Percentiles rank a stretch among this genome's conserved stretches.
These are phyloP conservation scores for Rozella allomycis DNA, from an alignment of 371 early-diverging fungal genomes.

Conservation along the genomic window DNA sequence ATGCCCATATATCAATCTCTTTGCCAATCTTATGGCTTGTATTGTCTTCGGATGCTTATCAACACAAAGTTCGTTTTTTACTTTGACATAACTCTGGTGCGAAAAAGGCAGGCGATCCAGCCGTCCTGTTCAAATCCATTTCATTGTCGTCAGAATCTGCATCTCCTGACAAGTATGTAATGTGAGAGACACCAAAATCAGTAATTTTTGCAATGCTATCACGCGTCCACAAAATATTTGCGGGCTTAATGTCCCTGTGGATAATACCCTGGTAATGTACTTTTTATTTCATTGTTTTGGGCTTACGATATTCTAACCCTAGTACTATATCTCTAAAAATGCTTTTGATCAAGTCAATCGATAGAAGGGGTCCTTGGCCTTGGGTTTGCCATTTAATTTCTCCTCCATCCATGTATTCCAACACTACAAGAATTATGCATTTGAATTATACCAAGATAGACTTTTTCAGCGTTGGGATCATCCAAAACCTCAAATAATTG, in stretches of 20 bases:
- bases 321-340: slow-evolving; percentile 72
- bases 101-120: slow-evolving; percentile 91
- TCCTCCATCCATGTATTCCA: slow-evolving; percentile 76
- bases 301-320: slow-evolving; percentile 70
- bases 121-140: slow-evolving; percentile 37
- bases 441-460: slow-evolving; percentile 46
- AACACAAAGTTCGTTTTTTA: background rate
- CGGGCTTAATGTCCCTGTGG: slow-evolving; percentile 89
- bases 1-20: slow-evolving; percentile 93
- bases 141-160: no score
- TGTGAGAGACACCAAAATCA: slow-evolving; percentile 92
- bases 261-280: slow-evolving; percentile 81
- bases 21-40: slow-evolving; percentile 16
- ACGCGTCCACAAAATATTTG: slow-evolving; percentile 46
- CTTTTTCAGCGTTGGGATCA: slow-evolving; percentile 64
- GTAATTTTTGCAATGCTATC: slow-evolving; percentile 67
- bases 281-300: no score
- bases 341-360: slow-evolving; percentile 36
- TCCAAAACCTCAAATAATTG: slow-evolving; percentile 77
- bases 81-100: slow-evolving; percentile 71
- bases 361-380: slow-evolving; percentile 30
- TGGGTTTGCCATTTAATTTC: slow-evolving; percentile 69
- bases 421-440: slow-evolving; percentile 18
- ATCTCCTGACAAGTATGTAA: no score
- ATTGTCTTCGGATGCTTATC: background rate